Percentiles rank a stretch among this genome's conserved stretches.
phyloP scores from a whole-genome alignment of 257 asterid species.

The Nicotiana knightiana region DNA sequence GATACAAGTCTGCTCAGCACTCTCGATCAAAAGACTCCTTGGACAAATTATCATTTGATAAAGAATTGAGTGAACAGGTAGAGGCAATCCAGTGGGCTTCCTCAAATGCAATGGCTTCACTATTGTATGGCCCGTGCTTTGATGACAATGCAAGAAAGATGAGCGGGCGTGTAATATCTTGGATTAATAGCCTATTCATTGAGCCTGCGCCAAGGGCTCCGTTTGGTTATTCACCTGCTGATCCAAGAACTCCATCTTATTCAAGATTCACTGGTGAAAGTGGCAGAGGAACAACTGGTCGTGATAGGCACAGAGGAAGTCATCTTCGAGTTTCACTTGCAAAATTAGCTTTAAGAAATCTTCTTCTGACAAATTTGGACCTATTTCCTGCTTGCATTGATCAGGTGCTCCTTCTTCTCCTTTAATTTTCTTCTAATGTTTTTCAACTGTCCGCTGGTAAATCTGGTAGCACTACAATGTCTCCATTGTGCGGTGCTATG shows the following conservation, averaged over 20 bases:
- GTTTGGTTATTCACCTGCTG: constrained; percentile 97
- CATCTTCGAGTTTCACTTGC: constrained; percentile 89
- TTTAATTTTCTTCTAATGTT: not conserved
- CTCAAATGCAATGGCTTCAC: constrained; percentile 99
- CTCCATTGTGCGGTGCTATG: too few species aligned
- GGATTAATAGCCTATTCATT: constrained; percentile 97
- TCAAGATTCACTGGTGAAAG: constrained; percentile 77
- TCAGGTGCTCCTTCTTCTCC: constrained; percentile 41
- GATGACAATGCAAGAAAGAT: constrained; percentile 98
- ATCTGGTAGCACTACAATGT: too few species aligned
- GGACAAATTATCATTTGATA: constrained; percentile 91
- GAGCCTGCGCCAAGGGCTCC: constrained; percentile 98
- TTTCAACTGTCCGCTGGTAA: too few species aligned
- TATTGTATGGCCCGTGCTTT: constrained; percentile 94
- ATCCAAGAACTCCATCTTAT: constrained; percentile 96
- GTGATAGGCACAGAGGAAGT: constrained; percentile 97
- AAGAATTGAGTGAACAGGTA: constrained; percentile 89
- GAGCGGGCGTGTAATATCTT: constrained; percentile 96
- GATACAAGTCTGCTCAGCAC: constrained; percentile 91
- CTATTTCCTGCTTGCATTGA: constrained; percentile 99
- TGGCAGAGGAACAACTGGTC: constrained; percentile 71
- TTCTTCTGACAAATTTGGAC: constrained; percentile 95
- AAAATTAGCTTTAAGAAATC: constrained; percentile 84
- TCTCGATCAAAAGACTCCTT: constrained; percentile 90
- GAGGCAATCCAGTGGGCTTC: constrained; percentile 99